Conservation (phyloP, 148 eudicot species). For the Rhododendron simsii region DNA sequence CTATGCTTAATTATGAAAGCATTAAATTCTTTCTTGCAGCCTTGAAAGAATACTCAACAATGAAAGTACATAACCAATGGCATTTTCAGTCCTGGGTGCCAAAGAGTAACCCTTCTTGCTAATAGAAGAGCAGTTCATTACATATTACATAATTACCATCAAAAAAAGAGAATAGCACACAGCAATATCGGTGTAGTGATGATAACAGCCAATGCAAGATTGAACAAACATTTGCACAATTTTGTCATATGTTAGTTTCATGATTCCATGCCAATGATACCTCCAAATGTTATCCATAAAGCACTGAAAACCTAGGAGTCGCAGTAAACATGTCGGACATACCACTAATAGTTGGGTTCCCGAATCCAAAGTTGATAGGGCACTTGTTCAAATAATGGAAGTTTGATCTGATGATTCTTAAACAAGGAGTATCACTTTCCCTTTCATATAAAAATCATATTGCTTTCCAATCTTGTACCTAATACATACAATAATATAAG, state of each 20-base stretch:
- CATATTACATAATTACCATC: neutral
- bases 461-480: neutral
- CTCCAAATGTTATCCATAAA: neutral
- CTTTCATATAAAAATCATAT: neutral
- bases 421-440: neutral
- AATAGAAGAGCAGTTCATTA: neutral
- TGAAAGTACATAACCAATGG: too few species aligned
- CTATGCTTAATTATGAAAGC: too few species aligned
- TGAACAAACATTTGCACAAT: neutral
- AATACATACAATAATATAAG: neutral
- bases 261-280: neutral
- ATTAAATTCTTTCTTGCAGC: too few species aligned
- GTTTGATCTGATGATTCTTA: neutral
- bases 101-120: neutral
- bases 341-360: neutral
- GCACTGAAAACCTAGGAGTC: neutral
- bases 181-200: neutral
- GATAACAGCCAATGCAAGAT: neutral
- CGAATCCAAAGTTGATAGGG: neutral
- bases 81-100: neutral
- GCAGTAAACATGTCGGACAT: neutral
- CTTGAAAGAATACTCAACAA: too few species aligned
- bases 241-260: neutral
- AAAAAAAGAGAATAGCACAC: neutral
- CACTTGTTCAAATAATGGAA: neutral